Conservation (phyloP, 441 rosid genomes). For the Arabidopsis lyrata region DNA sequence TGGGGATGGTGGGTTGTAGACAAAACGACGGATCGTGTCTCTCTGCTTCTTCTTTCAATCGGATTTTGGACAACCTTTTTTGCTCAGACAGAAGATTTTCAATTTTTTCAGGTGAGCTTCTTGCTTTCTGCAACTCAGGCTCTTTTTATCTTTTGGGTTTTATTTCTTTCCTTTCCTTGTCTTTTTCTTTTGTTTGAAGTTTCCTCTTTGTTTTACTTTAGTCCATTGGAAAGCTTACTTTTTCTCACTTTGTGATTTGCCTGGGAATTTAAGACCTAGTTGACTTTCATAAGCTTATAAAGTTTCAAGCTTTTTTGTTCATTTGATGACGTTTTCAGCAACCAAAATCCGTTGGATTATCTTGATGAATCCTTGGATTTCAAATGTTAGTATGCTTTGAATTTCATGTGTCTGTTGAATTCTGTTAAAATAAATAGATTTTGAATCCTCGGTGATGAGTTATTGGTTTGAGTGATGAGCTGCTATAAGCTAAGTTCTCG, state of each 20-base stretch:
- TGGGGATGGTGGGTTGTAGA: conserved; percentile 40
- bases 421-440: conserved; percentile 11
- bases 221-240: conserved; percentile 36
- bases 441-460: conserved; percentile 9
- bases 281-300: conserved; percentile 38
- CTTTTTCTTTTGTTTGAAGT: background rate
- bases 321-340: conserved; percentile 27
- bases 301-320: conserved; percentile 28
- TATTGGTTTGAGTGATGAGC: conserved; percentile 13
- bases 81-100: conserved; percentile 25
- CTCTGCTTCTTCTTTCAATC: conserved; percentile 34
- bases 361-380: conserved; percentile 7
- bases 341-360: conserved; percentile 16
- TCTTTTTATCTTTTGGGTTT: background rate
- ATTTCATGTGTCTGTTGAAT: background rate
- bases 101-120: conserved; percentile 29
- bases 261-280: conserved; percentile 32
- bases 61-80: conserved; percentile 23
- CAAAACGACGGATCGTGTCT: conserved; percentile 46
- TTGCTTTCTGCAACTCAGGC: conserved; percentile 21
- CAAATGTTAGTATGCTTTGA: conserved; percentile 11
- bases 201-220: conserved; percentile 34
- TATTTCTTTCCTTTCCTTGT: background rate
- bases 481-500: conserved; percentile 22
- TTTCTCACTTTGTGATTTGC: conserved; percentile 25